Base-by-base conservation (phyloP, 306 rosid species). In the Sophora flavescens region DNA sequence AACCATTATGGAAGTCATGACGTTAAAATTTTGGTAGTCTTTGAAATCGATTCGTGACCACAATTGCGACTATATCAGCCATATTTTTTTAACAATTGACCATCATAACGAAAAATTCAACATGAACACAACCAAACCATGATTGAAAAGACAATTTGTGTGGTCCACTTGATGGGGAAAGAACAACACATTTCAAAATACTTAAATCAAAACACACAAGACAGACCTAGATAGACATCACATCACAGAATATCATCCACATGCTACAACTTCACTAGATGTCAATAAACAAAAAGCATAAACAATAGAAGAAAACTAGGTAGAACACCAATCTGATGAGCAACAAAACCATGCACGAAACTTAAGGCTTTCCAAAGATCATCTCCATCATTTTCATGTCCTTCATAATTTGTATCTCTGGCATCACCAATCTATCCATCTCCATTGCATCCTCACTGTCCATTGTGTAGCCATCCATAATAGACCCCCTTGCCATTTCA, bases 391-490 rank as follows among this genome's bases (percentile, higher is more conserved):
- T 13, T 44, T 78, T 81, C 38, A 62, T 64, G 17, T 62, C 81
- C 22, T 79, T 64, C 60, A 69, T 78, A 80, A 74, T 75, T 8
- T 65, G 60, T 22, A 15, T 64, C 47, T 77, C 88, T 0, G 62
- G 76, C 1, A 11, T 14, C 8, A 56, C 16, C 8, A 56, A 9
- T 15, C 14, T 45, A 7, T 32, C 36, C 59, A 78, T 52, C 35
- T 79, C 82, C 58, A 63, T 32, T 3, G 83, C 74, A 78, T 76
- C 57, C 63, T 74, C 84, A 33, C 63, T 70, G 13, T 68, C 82
- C 41, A 63, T 38, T 1, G n/a, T 1, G 11, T 32, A 38, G 5
- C 54, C 71, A 8, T 17, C 84, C 41, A 72, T 53, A 62, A 42
- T 15, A 56, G 53, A 60, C 18, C 53, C 54, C 13, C 6, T 57